These are phyloP conservation scores for Nakazawaea pomicola DNA, from an alignment of 805 yeast species.

Conservation along the genomic window DNA sequence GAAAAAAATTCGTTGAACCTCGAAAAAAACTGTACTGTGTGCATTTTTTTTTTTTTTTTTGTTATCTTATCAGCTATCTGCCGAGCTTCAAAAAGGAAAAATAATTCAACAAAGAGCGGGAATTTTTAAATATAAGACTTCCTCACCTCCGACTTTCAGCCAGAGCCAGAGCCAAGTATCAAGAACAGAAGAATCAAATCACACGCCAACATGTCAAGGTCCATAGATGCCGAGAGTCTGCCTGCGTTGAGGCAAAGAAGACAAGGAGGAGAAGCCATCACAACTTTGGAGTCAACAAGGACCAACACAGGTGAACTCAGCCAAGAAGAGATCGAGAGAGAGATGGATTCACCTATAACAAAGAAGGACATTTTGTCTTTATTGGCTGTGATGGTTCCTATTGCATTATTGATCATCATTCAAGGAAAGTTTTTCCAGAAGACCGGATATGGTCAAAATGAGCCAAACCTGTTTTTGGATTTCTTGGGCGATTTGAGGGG, in stretches of 20 bases:
- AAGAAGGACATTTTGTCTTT: constrained; percentile 7
- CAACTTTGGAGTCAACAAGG: neutral
- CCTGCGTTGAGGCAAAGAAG: constrained; percentile 7
- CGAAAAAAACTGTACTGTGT: neutral
- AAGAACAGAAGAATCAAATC: no score
- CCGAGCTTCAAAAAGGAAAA: neutral
- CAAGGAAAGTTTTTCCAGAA: constrained; percentile 10
- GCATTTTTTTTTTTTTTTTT: neutral
- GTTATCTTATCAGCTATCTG: constrained; percentile 1
- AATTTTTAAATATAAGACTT: no score
- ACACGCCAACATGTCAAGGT: neutral
- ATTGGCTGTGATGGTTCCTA: constrained; percentile 8
- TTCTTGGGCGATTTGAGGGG: constrained; percentile 8
- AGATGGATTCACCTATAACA: constrained; percentile 11
- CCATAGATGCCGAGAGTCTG: neutral
- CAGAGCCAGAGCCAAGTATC: no score
- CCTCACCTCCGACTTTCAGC: no score
- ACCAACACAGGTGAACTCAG: constrained; percentile 3
- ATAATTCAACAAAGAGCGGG: no score
- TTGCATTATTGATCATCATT: constrained; percentile 8
- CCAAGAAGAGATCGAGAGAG: constrained; percentile 8
- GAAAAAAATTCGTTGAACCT: no score
- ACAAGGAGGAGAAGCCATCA: neutral
- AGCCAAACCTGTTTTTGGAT: constrained; percentile 10
- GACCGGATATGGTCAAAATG: neutral